Evolutionary conservation across 805 yeast species (phyloP), one percentile per base, ranked within the genome.

Genomic region (Lachancea quebecensis): DNA sequence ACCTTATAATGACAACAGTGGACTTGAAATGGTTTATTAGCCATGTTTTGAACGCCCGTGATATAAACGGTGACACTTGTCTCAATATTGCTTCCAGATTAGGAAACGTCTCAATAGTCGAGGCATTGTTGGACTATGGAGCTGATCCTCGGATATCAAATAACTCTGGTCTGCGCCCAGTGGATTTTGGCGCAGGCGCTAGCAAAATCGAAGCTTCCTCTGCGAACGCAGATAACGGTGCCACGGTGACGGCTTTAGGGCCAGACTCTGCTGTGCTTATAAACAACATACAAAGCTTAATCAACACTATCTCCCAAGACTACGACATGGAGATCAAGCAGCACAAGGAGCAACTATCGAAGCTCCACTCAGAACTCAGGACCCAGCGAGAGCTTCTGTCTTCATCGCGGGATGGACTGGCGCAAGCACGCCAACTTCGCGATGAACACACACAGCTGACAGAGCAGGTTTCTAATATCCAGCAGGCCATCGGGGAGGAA

Each of bases 1-100:
- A 81, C 2, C 38, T 66, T 1, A 63, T 64, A 15, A 56, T 79
- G 41, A 70, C 77, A 12, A 64, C 70, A 25, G 71, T 75, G 35
- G 67, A 70, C 14, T 67, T 85, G 21, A 74, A 77, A 10, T 70
- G 74, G 57, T 78, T 83, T 52, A 81, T 83, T 69, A 69, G 75
- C 14, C 78, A 80, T 39, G 77, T 93, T 54, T 82, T 91, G 43
- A 91, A 93, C 60, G 84, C 85, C n/a, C 86, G 83, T 51, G 99
- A 93, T 66, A 71, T 79, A 44, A 90, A 90, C 57, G 99, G 99
- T 21, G 96, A 93, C 61, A 93, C 99, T 0, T 90, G 96, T 39
- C 71, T 93, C 49, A 95, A 90, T 59, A 85, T 93, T 45, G 95
- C 95, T 0, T 93, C 97, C 0, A 77, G 95, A 55, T 78, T 93